These are phyloP conservation scores for Fusarium bulbicola DNA, from an alignment of 2,329 filamentous ascomycete species.

Conservation along the genomic window DNA sequence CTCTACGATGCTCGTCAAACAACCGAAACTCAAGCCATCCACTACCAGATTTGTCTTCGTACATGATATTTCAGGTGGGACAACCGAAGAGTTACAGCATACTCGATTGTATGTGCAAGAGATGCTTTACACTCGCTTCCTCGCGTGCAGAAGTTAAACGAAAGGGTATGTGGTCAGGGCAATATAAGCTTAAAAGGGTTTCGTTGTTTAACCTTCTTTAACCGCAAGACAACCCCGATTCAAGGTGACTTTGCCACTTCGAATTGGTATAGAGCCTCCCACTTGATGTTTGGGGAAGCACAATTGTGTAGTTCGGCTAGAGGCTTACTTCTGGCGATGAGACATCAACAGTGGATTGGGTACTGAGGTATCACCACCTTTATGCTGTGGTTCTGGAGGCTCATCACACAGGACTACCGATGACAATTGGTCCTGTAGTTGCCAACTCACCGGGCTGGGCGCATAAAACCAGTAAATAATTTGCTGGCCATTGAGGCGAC, in stretches of 20 bases:
- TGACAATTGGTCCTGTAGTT: neutral
- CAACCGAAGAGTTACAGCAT: neutral
- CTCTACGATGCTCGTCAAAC: neutral
- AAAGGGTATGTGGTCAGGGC: slow-evolving; percentile 19
- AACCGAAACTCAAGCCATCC: neutral
- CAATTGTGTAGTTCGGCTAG: slow-evolving; percentile 31
- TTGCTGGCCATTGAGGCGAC: neutral
- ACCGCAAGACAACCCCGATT: slow-evolving; percentile 21
- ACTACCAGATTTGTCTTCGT: slow-evolving; percentile 11
- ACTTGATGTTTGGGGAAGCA: slow-evolving; percentile 12
- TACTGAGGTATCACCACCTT: slow-evolving; percentile 25
- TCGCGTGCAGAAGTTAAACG: slow-evolving; percentile 9
- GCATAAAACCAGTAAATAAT: slow-evolving; percentile 2
- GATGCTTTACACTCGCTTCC: slow-evolving; percentile 12
- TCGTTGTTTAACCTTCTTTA: slow-evolving; percentile 9
- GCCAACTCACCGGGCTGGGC: slow-evolving; percentile 2
- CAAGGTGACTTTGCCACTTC: slow-evolving; percentile 5
- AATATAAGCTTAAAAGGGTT: slow-evolving; percentile 43
- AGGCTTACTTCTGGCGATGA: slow-evolving; percentile 24
- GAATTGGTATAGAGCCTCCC: neutral
- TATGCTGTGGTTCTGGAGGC: slow-evolving; percentile 27
- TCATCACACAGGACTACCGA: slow-evolving; percentile 18
- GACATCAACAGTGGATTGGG: slow-evolving; percentile 27
- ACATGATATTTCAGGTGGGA: slow-evolving; percentile 14
- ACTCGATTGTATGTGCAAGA: neutral